phyloP scores from a whole-genome alignment of 2,329 filamentous ascomycete species.

The Thyridium curvatum region DNA sequence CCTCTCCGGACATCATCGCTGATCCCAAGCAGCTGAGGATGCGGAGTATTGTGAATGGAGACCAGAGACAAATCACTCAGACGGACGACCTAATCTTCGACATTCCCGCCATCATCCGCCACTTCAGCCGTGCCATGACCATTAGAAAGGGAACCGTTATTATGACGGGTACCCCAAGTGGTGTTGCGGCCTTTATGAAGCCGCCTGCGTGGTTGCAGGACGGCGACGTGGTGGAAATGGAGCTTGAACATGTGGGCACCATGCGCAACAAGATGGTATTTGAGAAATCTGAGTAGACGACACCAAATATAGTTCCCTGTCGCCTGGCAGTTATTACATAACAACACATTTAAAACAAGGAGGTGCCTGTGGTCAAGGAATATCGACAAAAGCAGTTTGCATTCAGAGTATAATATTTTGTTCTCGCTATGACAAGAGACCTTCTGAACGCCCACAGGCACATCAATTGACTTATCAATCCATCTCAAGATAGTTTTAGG shows the following conservation, averaged over 20 bases:
- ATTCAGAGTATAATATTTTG: too few relatives aligned
- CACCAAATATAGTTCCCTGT: too few relatives aligned
- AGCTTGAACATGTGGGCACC: slow-evolving; percentile 20
- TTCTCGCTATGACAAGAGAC: too few relatives aligned
- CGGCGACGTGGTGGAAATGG: slow-evolving; percentile 26
- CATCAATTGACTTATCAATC: too few relatives aligned
- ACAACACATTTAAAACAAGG: too few relatives aligned
- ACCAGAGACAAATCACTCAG: slow-evolving; percentile 34
- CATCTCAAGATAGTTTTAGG: too few relatives aligned
- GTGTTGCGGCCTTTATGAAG: slow-evolving; percentile 30
- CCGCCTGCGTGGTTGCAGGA: slow-evolving; percentile 24
- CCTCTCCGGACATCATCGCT: slow-evolving; percentile 12
- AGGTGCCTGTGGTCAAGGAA: too few relatives aligned
- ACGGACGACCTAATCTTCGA: slow-evolving; percentile 37
- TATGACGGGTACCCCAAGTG: slow-evolving; percentile 33
- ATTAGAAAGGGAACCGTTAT: slow-evolving; percentile 37
- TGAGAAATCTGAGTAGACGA: too few relatives aligned
- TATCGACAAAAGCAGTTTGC: too few relatives aligned
- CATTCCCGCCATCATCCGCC: slow-evolving; percentile 29
- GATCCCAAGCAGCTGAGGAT: slow-evolving; percentile 19
- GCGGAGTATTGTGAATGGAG: slow-evolving; percentile 33
- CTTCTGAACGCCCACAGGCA: too few relatives aligned
- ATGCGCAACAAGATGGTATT: slow-evolving; percentile 17
- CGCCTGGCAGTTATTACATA: too few relatives aligned
- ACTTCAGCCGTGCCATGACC: slow-evolving; percentile 32